Base-by-base conservation (phyloP, 331 rosid species). In the Quercus tomentella region DNA sequence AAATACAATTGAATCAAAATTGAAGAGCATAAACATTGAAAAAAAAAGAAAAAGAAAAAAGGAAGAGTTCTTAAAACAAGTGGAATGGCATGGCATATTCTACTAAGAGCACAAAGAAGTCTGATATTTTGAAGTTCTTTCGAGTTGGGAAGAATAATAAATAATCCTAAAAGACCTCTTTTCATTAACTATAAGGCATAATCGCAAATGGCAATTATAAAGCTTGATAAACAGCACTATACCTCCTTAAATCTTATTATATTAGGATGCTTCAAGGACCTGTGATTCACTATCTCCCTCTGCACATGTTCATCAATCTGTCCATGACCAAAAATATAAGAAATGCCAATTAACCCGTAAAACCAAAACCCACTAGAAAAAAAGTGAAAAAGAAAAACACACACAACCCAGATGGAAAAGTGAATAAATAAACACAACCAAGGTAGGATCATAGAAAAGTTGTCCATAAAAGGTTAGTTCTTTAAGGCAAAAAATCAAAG, bases 161-260 rank as follows among this genome's bases (percentile, higher is more conserved):
- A 12, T 2, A 17, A 77, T 37, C 18, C 17, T 55, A 20, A 0
- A 65, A 73, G 56, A 71, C 9, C 28, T 56, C 28, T 60, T 51
- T 51, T 56, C 28, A 76, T 52, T 21, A 15, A 15, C 51, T 33
- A 1, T 22, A 8, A 2, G 49, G 23, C 25, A 18, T 20, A 35
- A 67, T 33, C 6, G n/a, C 51, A 20, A 67, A 26, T 76, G 41
- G 35, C 31, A 31, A 65, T 15, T 20, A 25, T 37, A 16, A 60
- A 67, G 25, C 70, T 28, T 18, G 57, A 11, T 5, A n/a, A 72
- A 79, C 45, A 80, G 30, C 12, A 70, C 49, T 3, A 25, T 89
- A 96, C 99, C 98, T 96, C 98, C 81, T 93, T 96, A 49, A 96
- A 96, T 86, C 97, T 88, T 79, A 96, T 83, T 75, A 96, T 96